Base-by-base conservation (phyloP, 768 basidiomycete species). In the Lenzites betulinus region DNA sequence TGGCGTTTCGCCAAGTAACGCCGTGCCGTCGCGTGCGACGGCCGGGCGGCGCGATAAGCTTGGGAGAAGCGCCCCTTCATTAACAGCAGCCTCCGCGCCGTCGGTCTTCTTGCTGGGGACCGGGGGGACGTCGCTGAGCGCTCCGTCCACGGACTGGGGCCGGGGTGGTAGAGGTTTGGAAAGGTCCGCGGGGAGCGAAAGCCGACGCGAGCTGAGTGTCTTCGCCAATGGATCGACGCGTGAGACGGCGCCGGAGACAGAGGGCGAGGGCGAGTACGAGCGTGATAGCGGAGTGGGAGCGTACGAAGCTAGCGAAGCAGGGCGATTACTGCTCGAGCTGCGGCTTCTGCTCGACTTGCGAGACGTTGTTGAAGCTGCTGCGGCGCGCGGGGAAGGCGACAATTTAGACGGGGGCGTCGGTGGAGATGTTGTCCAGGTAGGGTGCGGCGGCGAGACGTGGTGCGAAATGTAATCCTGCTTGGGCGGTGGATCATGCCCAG, bases 341-440 rank as follows among this genome's bases (percentile, higher is more conserved):
- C 62, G 26, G 55, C 46, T 54, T 28, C 50, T 56, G 38, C 25
- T 36, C 25, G 55, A 50, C 26, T 30, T 28, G 38, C 23, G 36
- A 15, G 56, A 54, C 30, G 51, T 28, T 2, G 46, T 22, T 28
- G 54, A 22, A 16, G 60, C 48, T 39, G 2, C 75, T 75, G 54
- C 75, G 74, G 51, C 76, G 79, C 59, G 76, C 59, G 60, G 71
- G 66, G 65, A 75, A 77, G 52, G 15, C 22, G 58, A 25, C 30
- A 23, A 30, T 28, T 63, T 66, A 57, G 77, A 73, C 22, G 83
- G 83, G 38, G 85, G 83, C 12, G 84, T 85, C 26, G 84, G 83
- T 26, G 83, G 84, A 11, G 81, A 83, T 15, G 84, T 80, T 43
- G 79, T 82, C 84, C 84, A 84, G 50, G 79, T 83, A 44, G 83